phyloP scores from a whole-genome alignment of 768 basidiomycete species.

The Galerina marginata region DNA sequence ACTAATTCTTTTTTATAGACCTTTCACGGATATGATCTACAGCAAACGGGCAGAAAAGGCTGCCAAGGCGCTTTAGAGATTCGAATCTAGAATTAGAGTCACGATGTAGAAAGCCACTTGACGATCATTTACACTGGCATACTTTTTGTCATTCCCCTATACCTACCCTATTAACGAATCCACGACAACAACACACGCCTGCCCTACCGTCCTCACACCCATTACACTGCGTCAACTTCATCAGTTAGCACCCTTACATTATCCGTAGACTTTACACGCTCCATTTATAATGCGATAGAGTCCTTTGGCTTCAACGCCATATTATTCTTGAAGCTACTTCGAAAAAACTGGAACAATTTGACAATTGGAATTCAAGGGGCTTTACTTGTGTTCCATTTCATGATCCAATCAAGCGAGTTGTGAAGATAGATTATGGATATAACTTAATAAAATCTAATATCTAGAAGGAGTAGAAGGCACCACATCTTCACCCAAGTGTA shows the following conservation, averaged over 20 bases:
- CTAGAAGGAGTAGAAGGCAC: no score
- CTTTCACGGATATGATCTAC: slow-evolving; percentile 87
- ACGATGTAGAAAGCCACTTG: not conserved
- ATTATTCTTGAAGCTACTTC: not conserved
- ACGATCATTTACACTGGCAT: not conserved
- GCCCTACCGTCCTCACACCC: not conserved
- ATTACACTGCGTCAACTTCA: not conserved
- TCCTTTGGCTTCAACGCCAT: slow-evolving; percentile 22
- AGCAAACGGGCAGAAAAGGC: slow-evolving; percentile 52
- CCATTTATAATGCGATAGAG: slow-evolving; percentile 16
- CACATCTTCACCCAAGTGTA: slow-evolving; percentile 27
- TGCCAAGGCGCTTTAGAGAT: slow-evolving; percentile 29
- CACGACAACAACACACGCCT: not conserved
- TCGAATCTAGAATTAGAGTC: not conserved
- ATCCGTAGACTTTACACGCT: slow-evolving; percentile 16
- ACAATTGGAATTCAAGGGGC: no score
- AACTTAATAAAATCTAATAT: no score
- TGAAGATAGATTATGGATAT: no score
- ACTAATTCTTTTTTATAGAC: slow-evolving; percentile 41
- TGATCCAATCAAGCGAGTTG: no score
- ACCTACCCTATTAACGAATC: not conserved
- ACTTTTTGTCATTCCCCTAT: slow-evolving; percentile 5
- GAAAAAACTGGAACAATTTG: not conserved
- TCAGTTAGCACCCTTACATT: not conserved
- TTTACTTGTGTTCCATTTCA: no score